Percentiles rank a stretch among this genome's conserved stretches.
Conservation (phyloP, 1,284 basidiomycete genomes). For the Ceratobasidium sp. region DNA sequence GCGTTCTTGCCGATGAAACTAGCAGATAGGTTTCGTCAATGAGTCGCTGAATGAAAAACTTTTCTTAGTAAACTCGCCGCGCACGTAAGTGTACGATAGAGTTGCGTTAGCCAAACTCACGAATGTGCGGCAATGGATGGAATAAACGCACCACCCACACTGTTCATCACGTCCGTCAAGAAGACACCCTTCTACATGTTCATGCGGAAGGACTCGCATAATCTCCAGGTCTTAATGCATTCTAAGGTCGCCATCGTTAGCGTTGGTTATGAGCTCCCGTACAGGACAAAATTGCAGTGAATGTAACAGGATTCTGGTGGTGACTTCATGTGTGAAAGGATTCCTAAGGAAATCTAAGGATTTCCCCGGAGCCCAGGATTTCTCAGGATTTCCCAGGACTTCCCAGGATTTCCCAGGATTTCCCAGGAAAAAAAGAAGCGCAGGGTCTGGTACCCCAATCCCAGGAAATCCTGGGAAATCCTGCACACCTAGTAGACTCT, state of each 20-base stretch:
- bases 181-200: constrained; percentile 96
- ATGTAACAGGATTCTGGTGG: no score
- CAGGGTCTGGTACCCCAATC: no score
- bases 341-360: no score
- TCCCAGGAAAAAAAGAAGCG: no score
- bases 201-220: constrained; percentile 97
- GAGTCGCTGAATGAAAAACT: constrained; percentile 91
- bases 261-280: constrained; percentile 66
- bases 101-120: background rate
- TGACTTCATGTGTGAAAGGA: no score
- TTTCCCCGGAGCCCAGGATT: no score
- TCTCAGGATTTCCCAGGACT: no score
- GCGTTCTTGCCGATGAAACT: constrained; percentile 95
- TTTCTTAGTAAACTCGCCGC: constrained; percentile 99
- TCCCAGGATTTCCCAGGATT: no score
- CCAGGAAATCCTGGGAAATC: no score
- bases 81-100: constrained; percentile 96
- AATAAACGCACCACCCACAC: constrained; percentile 71
- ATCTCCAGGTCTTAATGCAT: constrained; percentile 99
- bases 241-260: constrained; percentile 98
- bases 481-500: no score
- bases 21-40: constrained; percentile 94
- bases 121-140: constrained; percentile 43
- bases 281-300: no score
- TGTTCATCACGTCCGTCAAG: constrained; percentile 99